A percentile compares a stretch with the other conserved stretches of the same genome.
phyloP scores from a whole-genome alignment of 2,329 filamentous ascomycete genomes.

The Ceratocystis alfenasii region DNA sequence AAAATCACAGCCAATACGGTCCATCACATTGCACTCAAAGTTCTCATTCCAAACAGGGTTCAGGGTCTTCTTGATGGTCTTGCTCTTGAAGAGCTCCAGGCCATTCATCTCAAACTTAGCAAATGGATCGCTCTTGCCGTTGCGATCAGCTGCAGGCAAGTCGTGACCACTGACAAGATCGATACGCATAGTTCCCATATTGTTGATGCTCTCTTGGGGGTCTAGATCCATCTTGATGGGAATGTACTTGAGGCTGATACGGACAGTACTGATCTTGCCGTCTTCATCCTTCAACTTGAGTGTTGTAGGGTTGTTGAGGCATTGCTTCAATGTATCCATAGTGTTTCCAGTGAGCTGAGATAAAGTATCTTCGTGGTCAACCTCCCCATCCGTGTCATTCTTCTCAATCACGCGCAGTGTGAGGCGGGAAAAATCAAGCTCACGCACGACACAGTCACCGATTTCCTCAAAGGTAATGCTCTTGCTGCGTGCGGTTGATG shows the following conservation, averaged over 20 bases:
- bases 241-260: constrained; percentile 86
- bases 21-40: constrained; percentile 74
- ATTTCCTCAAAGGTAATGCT: constrained; percentile 75
- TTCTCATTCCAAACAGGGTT: constrained; percentile 93
- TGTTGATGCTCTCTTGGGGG: constrained; percentile 94
- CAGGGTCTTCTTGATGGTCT: constrained; percentile 91
- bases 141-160: constrained; percentile 86
- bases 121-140: constrained; percentile 94
- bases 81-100: constrained; percentile 86
- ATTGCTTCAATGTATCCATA: constrained; percentile 74
- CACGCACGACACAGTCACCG: constrained; percentile 88
- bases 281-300: constrained; percentile 69
- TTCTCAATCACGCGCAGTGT: constrained; percentile 79
- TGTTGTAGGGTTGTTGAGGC: constrained; percentile 78
- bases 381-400: constrained; percentile 58
- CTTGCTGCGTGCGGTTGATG: constrained; percentile 59
- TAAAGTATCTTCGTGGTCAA: constrained; percentile 61
- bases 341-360: constrained; percentile 78
- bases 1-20: constrained; percentile 75
- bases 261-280: constrained; percentile 65
- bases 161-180: constrained; percentile 78
- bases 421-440: constrained; percentile 90
- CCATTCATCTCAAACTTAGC: constrained; percentile 88
- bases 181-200: constrained; percentile 91
- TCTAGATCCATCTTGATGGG: constrained; percentile 90